Evolutionary conservation across 768 basidiomycete species (phyloP), one percentile per base, ranked within the genome.

Genomic region (Tephrocybe sp.): DNA sequence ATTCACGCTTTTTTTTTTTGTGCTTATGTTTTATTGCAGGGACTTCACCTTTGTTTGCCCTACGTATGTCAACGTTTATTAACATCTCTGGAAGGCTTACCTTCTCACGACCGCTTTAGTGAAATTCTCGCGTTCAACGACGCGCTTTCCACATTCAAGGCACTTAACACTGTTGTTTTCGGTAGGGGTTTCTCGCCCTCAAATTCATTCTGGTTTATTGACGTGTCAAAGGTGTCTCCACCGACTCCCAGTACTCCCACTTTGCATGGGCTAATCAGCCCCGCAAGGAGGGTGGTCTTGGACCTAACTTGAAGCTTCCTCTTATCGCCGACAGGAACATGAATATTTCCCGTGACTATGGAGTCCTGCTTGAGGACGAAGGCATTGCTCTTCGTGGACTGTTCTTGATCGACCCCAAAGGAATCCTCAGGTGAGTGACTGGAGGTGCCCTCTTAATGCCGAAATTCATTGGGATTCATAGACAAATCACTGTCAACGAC

Each of bases 91-190:
- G 11, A 42, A 22, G n/a, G 7, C 26, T 17, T 9, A 7, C 16
- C 20, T 31, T 16, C 52, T 22, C 35, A 6, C 9, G 16, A 32
- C 23, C 30, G 32, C 19, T 14, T 6, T 22, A 77, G 76, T 51
- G 94, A 96, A 70, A 95, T 97, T 64, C 80, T 95, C 41, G 94
- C 93, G 1, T 97, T 94, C 79, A 93, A 96, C 68, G 89, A 92
- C 54, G 86, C 91, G 8, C 80, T 96, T 30, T 65, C 82, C 45
- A 75, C 79, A 54, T 93, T 96, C 76, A 75, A 82, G 48, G 78
- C 77, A 47, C 72, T 94, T 55, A 81, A 85, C 65, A 84, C 90
- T 22, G 75, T 74, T 34, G 85, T 96, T 39, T 80, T 96, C 55
- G 89, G 90, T 90, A 44, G 14, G 80, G 20, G 11, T 35, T 19